phyloP scores from a whole-genome alignment of 225 moss, liverwort and hornwort genomes.

The Anthoceros angustus region DNA sequence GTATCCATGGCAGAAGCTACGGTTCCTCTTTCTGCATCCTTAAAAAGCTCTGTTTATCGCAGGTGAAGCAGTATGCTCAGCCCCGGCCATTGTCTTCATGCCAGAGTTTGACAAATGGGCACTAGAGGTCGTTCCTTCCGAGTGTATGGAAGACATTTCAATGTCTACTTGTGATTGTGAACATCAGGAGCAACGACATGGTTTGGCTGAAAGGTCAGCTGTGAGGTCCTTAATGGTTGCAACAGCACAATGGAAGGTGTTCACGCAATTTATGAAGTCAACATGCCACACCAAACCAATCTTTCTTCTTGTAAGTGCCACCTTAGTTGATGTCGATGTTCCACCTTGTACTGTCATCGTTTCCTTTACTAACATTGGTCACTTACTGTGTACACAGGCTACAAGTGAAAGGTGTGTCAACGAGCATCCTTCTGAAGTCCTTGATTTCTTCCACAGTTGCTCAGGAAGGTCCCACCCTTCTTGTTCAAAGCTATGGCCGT shows the following conservation, averaged over 20 bases:
- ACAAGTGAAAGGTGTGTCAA: not conserved
- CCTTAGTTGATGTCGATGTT: not conserved
- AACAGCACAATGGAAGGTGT: constrained; percentile 47
- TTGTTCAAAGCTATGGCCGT: not conserved
- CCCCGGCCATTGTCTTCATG: constrained; percentile 55
- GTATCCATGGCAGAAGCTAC: constrained; percentile 48
- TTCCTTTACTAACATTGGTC: not conserved
- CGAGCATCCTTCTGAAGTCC: not conserved
- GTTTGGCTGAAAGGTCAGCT: not conserved
- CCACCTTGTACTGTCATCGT: not conserved
- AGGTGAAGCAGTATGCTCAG: constrained; percentile 47
- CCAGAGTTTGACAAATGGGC: constrained; percentile 77
- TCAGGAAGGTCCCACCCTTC: not conserved
- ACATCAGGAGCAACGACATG: constrained; percentile 19
- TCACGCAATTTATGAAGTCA: constrained; percentile 53
- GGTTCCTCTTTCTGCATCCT: constrained; percentile 41
- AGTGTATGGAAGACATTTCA: constrained; percentile 10
- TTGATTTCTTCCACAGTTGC: not conserved
- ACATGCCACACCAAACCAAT: constrained; percentile 43
- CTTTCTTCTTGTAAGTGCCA: constrained; percentile 52
- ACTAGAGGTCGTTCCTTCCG: constrained; percentile 13
- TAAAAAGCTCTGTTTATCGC: constrained; percentile 5
- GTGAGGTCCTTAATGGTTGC: constrained; percentile 12
- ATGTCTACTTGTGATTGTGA: constrained; percentile 6
- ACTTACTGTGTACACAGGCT: constrained; percentile 9